Conservation (phyloP, 1,284 basidiomycete species). For the Leucoagaricus sp. region DNA sequence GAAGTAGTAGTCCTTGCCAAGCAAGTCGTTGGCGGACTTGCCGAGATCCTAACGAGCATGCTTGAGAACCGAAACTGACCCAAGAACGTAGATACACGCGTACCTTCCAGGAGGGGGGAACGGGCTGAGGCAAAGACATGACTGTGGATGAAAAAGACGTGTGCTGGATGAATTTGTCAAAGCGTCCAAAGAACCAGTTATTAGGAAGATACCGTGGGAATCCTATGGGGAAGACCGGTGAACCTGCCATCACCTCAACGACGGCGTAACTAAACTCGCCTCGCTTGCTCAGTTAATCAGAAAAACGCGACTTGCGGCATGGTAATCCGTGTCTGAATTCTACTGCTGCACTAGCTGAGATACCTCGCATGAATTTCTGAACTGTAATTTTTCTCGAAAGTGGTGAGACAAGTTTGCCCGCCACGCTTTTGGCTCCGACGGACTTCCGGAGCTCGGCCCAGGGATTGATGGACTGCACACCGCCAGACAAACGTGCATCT, state of each 20-base stretch:
- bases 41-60: slow-evolving; percentile 75
- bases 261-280: background rate
- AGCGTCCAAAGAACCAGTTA: slow-evolving; percentile 14
- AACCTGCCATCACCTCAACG: background rate
- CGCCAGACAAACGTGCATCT: slow-evolving; percentile 3
- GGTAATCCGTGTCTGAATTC: background rate
- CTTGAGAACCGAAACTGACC: background rate
- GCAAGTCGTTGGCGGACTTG: slow-evolving; percentile 95
- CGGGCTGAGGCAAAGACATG: slow-evolving; percentile 87
- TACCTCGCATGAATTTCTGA: background rate
- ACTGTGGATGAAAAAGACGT: slow-evolving; percentile 27
- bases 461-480: background rate
- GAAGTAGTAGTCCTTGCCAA: slow-evolving; percentile 94
- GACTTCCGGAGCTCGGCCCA: background rate
- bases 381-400: background rate
- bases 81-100: slow-evolving; percentile 17
- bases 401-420: slow-evolving; percentile 1
- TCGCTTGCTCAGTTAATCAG: background rate
- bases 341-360: background rate
- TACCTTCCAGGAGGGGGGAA: slow-evolving; percentile 94
- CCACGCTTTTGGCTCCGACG: background rate
- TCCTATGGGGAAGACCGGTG: slow-evolving; percentile 22
- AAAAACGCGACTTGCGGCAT: background rate
- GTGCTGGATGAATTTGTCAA: slow-evolving; percentile 23
- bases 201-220: slow-evolving; percentile 24